These are phyloP conservation scores for Mortierella sp. DNA, from an alignment of 371 early-diverging fungal genomes.

Conservation along the genomic window DNA sequence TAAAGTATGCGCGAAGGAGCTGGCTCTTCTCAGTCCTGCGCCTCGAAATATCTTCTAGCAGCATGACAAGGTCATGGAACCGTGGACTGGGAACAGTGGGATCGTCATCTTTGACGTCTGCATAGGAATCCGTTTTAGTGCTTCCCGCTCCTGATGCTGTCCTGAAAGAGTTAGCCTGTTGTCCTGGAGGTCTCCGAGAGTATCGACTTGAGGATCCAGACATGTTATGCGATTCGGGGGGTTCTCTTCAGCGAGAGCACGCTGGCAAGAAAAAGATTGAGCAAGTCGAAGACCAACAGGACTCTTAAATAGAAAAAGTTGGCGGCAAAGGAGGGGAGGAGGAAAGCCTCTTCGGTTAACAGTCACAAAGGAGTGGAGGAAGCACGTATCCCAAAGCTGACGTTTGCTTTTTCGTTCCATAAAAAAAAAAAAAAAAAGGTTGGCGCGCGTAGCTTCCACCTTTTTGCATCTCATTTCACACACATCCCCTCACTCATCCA, in stretches of 20 bases:
- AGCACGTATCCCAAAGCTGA: too few relatives aligned
- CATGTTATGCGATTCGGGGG: too few relatives aligned
- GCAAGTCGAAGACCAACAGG: neutral
- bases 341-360: too few relatives aligned
- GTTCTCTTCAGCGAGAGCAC: neutral
- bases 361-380: too few relatives aligned
- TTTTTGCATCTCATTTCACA: neutral
- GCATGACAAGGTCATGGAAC: constrained; percentile 46
- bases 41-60: constrained; percentile 43
- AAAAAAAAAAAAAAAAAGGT: neutral
- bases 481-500: neutral
- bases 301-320: neutral
- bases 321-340: neutral
- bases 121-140: too few relatives aligned
- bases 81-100: constrained; percentile 32
- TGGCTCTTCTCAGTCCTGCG: constrained; percentile 21
- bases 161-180: too few relatives aligned
- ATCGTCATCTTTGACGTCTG: constrained; percentile 20
- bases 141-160: too few relatives aligned
- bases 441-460: neutral
- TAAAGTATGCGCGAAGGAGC: constrained; percentile 26
- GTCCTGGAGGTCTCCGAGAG: too few relatives aligned
- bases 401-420: neutral
- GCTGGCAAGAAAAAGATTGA: too few relatives aligned
- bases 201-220: too few relatives aligned